phyloP scores from a whole-genome alignment of 768 basidiomycete species.

The Boletus eberwhitei region DNA sequence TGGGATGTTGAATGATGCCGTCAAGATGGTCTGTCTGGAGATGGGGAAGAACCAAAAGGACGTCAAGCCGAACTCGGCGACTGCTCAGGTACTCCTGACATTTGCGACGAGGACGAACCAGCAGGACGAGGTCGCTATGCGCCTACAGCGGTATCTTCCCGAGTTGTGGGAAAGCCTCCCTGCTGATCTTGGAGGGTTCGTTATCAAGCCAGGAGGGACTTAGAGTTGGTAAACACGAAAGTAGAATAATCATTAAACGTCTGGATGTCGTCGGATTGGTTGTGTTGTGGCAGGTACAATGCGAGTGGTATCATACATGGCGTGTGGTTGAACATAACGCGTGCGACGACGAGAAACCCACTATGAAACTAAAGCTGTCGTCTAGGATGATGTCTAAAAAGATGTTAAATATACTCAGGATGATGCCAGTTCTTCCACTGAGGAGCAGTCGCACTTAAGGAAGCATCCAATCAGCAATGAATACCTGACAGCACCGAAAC shows the following conservation, averaged over 20 bases:
- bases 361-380: slow-evolving; percentile 23
- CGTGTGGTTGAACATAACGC: slow-evolving; percentile 68
- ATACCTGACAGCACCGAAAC: neutral
- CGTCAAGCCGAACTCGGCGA: slow-evolving; percentile 47
- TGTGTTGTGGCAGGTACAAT: slow-evolving; percentile 19
- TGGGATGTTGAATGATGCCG: slow-evolving; percentile 62
- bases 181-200: slow-evolving; percentile 16
- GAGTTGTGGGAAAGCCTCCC: slow-evolving; percentile 33
- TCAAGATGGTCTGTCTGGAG: slow-evolving; percentile 57
- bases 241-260: slow-evolving; percentile 13
- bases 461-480: slow-evolving; percentile 5
- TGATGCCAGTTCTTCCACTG: slow-evolving; percentile 73
- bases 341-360: slow-evolving; percentile 34
- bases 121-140: slow-evolving; percentile 43
- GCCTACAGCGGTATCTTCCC: slow-evolving; percentile 42
- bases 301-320: slow-evolving; percentile 33
- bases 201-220: slow-evolving; percentile 18
- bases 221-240: neutral
- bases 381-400: slow-evolving; percentile 24
- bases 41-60: slow-evolving; percentile 51
- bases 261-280: slow-evolving; percentile 13
- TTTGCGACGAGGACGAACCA: slow-evolving; percentile 46
- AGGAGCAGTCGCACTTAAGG: slow-evolving; percentile 76
- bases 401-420: slow-evolving; percentile 17
- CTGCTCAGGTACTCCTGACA: slow-evolving; percentile 50